Percentiles rank a stretch among this genome's conserved stretches.
Conservation (phyloP, 768 basidiomycete genomes). For the Suillus brevipes region DNA sequence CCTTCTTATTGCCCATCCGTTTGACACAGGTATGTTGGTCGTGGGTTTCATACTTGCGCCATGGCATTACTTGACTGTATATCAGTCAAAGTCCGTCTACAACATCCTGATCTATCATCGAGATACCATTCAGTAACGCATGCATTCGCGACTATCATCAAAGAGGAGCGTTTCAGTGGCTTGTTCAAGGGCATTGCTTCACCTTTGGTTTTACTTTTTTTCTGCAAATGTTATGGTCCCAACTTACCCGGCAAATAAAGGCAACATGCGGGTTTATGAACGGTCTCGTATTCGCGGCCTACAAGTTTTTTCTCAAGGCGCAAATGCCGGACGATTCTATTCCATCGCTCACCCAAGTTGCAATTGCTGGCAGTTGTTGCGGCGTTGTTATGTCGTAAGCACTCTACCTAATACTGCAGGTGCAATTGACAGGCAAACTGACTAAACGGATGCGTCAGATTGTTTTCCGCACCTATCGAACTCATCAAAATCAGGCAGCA, state of each 20-base stretch:
- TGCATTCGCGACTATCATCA: constrained; percentile 65
- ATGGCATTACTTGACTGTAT: background rate
- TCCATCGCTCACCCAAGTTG: constrained; percentile 72
- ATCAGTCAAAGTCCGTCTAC: constrained; percentile 79
- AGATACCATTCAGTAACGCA: constrained; percentile 66
- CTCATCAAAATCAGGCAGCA: constrained; percentile 88
- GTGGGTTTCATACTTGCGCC: no score
- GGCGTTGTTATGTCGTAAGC: constrained; percentile 80
- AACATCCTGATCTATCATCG: constrained; percentile 56
- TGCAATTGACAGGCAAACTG: background rate
- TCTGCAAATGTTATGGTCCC: background rate
- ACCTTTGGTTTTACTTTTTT: constrained; percentile 63
- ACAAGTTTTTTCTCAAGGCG: constrained; percentile 72
- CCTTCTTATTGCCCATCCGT: constrained; percentile 72
- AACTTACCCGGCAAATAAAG: constrained; percentile 34
- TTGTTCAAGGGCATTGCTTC: constrained; percentile 79
- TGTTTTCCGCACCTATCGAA: constrained; percentile 82
- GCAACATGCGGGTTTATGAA: constrained; percentile 75
- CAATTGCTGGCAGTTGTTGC: constrained; percentile 76
- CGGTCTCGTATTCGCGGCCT: constrained; percentile 83
- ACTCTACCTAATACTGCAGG: constrained; percentile 5
- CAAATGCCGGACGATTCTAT: constrained; percentile 52
- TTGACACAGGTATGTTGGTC: constrained; percentile 58
- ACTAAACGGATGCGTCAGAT: constrained; percentile 36
- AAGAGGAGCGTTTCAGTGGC: constrained; percentile 67